These are phyloP conservation scores for Carpinus viminea DNA, from an alignment of 306 rosid genomes.

Conservation along the genomic window DNA sequence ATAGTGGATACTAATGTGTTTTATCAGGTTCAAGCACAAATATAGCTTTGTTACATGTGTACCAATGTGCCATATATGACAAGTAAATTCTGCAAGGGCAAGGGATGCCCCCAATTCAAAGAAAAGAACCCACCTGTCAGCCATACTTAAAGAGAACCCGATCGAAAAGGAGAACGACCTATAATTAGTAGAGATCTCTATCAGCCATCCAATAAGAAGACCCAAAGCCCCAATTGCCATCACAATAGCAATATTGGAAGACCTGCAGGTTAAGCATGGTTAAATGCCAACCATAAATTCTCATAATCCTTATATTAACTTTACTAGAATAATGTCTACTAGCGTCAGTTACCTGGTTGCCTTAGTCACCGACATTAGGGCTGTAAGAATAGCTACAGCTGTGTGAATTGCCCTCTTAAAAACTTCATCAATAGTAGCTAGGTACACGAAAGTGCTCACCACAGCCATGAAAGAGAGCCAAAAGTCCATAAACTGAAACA, in stretches of 20 bases:
- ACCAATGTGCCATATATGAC: background rate
- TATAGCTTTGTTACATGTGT: background rate
- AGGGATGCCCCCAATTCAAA: background rate
- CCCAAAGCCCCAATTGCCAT: conserved; percentile 46
- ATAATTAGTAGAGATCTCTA: conserved; percentile 44
- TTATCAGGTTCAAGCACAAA: conserved; percentile 4
- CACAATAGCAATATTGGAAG: conserved; percentile 48
- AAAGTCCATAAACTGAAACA: conserved; percentile 93
- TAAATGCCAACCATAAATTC: conserved; percentile 7
- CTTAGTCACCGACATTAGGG: conserved; percentile 81
- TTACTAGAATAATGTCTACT: background rate
- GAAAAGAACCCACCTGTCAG: conserved; percentile 38
- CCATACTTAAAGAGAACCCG: conserved; percentile 32
- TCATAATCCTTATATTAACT: background rate
- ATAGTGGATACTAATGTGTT: background rate
- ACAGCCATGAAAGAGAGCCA: conserved; percentile 99
- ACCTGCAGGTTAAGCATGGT: conserved; percentile 39
- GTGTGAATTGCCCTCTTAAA: conserved; percentile 83
- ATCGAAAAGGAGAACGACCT: conserved; percentile 40
- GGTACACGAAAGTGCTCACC: conserved; percentile 81
- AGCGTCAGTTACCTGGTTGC: conserved; percentile 69
- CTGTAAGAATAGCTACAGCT: conserved; percentile 77
- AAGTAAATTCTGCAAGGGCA: background rate
- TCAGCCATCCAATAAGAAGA: conserved; percentile 55
- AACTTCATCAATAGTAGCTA: conserved; percentile 70